Conservation (phyloP, 2,329 filamentous ascomycete genomes). For the Sclerotinia glacialis region DNA sequence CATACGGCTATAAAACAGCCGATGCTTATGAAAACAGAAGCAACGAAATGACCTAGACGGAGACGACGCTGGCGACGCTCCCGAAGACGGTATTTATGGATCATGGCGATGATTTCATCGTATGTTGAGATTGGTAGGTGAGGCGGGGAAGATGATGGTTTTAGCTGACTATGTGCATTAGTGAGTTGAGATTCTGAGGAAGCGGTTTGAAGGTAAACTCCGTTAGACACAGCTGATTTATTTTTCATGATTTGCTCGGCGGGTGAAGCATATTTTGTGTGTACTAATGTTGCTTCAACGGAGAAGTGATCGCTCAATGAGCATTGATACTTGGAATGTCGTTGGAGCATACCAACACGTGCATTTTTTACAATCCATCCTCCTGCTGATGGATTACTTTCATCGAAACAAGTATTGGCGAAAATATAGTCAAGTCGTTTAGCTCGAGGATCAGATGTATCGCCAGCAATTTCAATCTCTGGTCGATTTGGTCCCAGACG, state of each 20-base stretch:
- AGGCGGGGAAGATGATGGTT: constrained; percentile 18
- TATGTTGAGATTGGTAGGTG: constrained; percentile 54
- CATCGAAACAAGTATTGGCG: constrained; percentile 55
- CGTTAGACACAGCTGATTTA: constrained; percentile 32
- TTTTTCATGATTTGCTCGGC: constrained; percentile 25
- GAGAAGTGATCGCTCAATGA: constrained; percentile 95
- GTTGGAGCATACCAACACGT: constrained; percentile 74
- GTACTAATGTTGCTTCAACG: constrained; percentile 70
- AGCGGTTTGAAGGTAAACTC: constrained; percentile 32
- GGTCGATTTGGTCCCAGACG: constrained; percentile 62
- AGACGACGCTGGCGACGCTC: constrained; percentile 70
- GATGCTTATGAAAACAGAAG: constrained; percentile 63
- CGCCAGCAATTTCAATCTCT: constrained; percentile 58
- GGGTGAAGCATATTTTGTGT: constrained; percentile 28
- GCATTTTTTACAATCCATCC: constrained; percentile 69
- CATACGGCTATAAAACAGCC: constrained; percentile 79
- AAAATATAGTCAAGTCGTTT: constrained; percentile 96
- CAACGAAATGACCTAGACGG: constrained; percentile 71
- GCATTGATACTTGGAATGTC: constrained; percentile 77
- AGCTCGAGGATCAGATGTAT: constrained; percentile 67
- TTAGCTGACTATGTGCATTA: constrained; percentile 28
- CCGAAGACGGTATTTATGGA: constrained; percentile 64
- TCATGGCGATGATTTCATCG: constrained; percentile 70
- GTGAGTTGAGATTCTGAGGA: constrained; percentile 22
- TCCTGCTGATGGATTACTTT: constrained; percentile 33